A percentile compares a stretch with the other conserved stretches of the same genome.
These are phyloP conservation scores for Bretschneidera sinensis DNA, from an alignment of 345 rosid genomes.

Conservation along the genomic window DNA sequence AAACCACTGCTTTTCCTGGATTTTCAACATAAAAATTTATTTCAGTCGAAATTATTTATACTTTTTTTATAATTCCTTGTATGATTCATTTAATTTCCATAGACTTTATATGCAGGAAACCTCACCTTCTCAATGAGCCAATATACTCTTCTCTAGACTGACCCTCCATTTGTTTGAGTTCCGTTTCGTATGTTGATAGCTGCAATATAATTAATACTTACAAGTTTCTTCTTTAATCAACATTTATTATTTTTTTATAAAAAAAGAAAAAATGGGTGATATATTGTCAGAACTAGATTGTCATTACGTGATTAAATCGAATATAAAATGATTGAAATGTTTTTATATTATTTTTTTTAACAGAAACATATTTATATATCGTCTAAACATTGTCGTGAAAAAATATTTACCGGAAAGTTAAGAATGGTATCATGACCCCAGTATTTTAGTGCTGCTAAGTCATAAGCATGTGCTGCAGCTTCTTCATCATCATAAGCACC, in stretches of 20 bases:
- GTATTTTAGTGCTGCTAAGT: slow-evolving; percentile 91
- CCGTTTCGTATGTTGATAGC: slow-evolving; percentile 53
- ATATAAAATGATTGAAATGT: too few relatives aligned
- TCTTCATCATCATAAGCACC: slow-evolving; percentile 96
- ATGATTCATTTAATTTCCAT: too few relatives aligned
- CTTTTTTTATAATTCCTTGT: too few relatives aligned
- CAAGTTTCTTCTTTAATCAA: neutral
- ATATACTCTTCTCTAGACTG: slow-evolving; percentile 81
- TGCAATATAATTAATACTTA: slow-evolving; percentile 15
- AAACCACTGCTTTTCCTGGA: slow-evolving; percentile 97
- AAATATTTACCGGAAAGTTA: slow-evolving; percentile 62
- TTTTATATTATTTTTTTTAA: too few relatives aligned
- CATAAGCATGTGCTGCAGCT: slow-evolving; percentile 94
- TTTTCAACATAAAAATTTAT: too few relatives aligned
- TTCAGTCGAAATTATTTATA: too few relatives aligned
- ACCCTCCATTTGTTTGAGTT: slow-evolving; percentile 72
- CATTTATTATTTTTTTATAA: too few relatives aligned
- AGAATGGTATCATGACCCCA: slow-evolving; percentile 90
- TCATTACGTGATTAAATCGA: too few relatives aligned
- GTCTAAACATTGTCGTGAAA: too few relatives aligned
- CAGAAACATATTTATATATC: too few relatives aligned
- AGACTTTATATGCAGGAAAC: neutral
- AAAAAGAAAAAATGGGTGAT: too few relatives aligned
- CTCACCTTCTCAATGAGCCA: slow-evolving; percentile 81
- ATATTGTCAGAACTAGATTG: too few relatives aligned